Percentiles rank a stretch among this genome's conserved stretches.
These are phyloP conservation scores for Cocos nucifera DNA, from an alignment of 176 grass and related monocot genomes.

Conservation along the genomic window DNA sequence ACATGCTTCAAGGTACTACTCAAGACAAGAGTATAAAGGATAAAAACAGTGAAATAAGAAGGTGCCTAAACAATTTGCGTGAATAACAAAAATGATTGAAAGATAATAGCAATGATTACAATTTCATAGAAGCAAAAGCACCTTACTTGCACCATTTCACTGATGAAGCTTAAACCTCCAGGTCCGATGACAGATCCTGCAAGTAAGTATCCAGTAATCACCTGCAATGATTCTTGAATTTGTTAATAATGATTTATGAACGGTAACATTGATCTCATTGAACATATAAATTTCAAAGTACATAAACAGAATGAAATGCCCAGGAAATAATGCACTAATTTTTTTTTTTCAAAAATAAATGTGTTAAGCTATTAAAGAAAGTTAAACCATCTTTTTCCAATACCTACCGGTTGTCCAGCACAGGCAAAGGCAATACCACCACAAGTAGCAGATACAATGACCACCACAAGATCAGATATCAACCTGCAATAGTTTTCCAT, in stretches of 20 bases:
- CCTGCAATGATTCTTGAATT: constrained; percentile 40
- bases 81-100: too few relatives aligned
- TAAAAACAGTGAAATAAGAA: too few relatives aligned
- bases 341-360: too few relatives aligned
- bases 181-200: constrained; percentile 96
- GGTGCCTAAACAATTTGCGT: too few relatives aligned
- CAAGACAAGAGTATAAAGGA: too few relatives aligned
- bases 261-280: not conserved
- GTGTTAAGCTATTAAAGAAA: not conserved
- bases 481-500: constrained; percentile 46
- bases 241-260: constrained; percentile 1
- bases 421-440: constrained; percentile 99
- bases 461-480: constrained; percentile 99
- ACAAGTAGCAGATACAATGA: constrained; percentile 89
- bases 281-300: too few relatives aligned
- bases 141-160: constrained; percentile 99
- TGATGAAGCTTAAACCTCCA: constrained; percentile 97
- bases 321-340: too few relatives aligned
- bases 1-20: too few relatives aligned
- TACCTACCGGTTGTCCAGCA: constrained; percentile 75
- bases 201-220: constrained; percentile 98
- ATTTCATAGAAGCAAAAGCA: constrained; percentile 38
- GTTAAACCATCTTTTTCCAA: not conserved
- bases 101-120: too few relatives aligned
- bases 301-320: too few relatives aligned